Evolutionary conservation across 176 grass and related monocot genomes (phyloP).

Genomic region (Musa schizocarpa): DNA sequence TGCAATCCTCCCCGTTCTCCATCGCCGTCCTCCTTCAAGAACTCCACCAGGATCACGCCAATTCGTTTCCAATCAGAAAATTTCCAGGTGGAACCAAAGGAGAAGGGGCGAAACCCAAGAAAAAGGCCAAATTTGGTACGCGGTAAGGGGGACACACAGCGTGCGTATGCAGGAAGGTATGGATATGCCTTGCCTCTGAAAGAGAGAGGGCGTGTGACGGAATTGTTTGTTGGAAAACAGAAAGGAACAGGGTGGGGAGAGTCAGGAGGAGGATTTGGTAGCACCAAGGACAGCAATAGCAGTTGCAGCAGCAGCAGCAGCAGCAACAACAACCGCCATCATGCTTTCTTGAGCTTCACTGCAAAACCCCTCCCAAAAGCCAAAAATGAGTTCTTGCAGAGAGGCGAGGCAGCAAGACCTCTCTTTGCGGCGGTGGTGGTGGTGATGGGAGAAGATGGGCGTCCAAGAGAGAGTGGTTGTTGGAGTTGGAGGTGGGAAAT

Average conservation of each 20-base stretch:
- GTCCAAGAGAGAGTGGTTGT: background rate
- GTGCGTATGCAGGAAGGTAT: background rate
- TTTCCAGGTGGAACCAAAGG: background rate
- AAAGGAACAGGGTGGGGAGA: background rate
- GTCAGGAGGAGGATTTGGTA: constrained; percentile 10
- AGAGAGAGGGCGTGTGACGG: background rate
- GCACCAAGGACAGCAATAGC: constrained; percentile 3
- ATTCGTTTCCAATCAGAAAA: background rate
- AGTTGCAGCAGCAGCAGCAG: background rate
- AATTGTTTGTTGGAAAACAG: constrained; percentile 10
- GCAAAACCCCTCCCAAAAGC: background rate
- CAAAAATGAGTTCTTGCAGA: background rate
- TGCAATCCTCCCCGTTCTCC: constrained; percentile 95
- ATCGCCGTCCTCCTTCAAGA: constrained; percentile 53
- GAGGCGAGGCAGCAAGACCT: background rate
- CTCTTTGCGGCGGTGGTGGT: background rate
- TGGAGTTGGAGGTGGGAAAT: background rate
- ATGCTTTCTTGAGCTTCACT: constrained; percentile 18
- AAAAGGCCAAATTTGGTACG: constrained; percentile 2
- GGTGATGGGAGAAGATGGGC: background rate
- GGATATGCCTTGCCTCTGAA: background rate
- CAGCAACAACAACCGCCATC: constrained; percentile 3
- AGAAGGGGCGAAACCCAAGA: background rate
- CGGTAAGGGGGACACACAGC: too few species aligned
- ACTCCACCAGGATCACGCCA: background rate